A percentile compares a stretch with the other conserved stretches of the same genome.
These are phyloP conservation scores for Chalciporus pseudorubinellus DNA, from an alignment of 768 basidiomycete genomes.

Conservation along the genomic window DNA sequence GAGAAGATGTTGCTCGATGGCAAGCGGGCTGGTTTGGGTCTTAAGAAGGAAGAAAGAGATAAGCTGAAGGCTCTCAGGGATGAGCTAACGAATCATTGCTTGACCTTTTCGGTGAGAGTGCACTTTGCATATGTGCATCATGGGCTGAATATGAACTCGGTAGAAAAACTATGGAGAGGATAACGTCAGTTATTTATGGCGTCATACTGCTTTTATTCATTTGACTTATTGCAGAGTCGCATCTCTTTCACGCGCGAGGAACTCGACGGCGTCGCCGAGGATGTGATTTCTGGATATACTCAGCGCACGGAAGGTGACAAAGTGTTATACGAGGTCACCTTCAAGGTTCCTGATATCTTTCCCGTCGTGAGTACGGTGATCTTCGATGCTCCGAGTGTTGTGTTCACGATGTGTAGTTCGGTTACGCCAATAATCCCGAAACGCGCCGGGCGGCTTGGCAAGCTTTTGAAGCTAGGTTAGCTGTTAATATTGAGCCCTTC, in stretches of 20 bases:
- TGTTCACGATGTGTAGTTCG: conserved; percentile 47
- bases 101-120: conserved; percentile 67
- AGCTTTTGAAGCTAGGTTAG: conserved; percentile 63
- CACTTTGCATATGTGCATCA: neutral
- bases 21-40: conserved; percentile 69
- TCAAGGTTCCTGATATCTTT: conserved; percentile 79
- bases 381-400: too few relatives aligned
- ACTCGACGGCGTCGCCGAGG: conserved; percentile 75
- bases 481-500: conserved; percentile 67
- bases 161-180: conserved; percentile 90
- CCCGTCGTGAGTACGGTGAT: conserved; percentile 47
- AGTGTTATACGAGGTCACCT: conserved; percentile 68
- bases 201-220: neutral
- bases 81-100: conserved; percentile 65
- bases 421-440: conserved; percentile 64
- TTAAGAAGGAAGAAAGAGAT: conserved; percentile 56
- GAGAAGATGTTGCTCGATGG: conserved; percentile 79
- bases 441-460: conserved; percentile 66
- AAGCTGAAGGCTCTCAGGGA: conserved; percentile 65
- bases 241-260: conserved; percentile 69
- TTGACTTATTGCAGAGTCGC: conserved; percentile 40
- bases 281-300: conserved; percentile 74
- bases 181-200: conserved; percentile 44
- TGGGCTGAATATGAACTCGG: neutral
- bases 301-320: conserved; percentile 57